Evolutionary conservation across 495 filamentous ascomycete genomes (phyloP), one percentile per base, ranked within the genome.

Genomic region (Tuber magnatum): DNA sequence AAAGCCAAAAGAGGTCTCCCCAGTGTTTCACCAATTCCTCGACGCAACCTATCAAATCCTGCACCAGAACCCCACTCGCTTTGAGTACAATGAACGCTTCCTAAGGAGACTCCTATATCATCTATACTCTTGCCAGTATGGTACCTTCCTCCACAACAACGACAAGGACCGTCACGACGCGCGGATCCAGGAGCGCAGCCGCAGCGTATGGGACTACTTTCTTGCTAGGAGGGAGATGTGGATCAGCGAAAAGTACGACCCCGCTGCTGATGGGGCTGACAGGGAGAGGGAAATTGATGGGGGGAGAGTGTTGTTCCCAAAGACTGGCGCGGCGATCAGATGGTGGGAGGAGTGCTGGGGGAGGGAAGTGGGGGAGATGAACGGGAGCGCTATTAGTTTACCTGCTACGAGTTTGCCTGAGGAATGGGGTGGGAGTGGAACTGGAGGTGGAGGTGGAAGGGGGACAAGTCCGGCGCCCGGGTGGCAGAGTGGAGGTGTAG

Each of bases 71-170:
- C 94, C 95, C 0, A 92, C 90, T 41, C 89, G 95, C 1, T 99
- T 99, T 81, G 94, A 99, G 81, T 99, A 94, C 85, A 98, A 97
- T 77, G 96, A 98, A 81, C 90, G 94, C 2, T 97, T 99, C 82
- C 87, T 99, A 16, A 89, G 94, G 7, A 89, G 96, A 16, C 84
- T 99, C 6, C 87, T 97, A 8, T 99, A 97, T 81, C 96, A 99
- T 80, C 88, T 97, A 1, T 95, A 98, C 80, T 93, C 94, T 5
- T 97, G 94, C 76, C 96, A 99, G 82, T 99, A 97, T 76, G 96
- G 96, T 68, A 97, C 94, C 1, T 99, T 99, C 82, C 86, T 99
- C 56, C 97, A 91, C 85, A 97, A 99, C 85, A 94, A 89, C 78
- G 96, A 99, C 81, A 94, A 94, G 78, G 91, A 97, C 79, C 91